Evolutionary conservation across 768 basidiomycete species (phyloP), one percentile per base, ranked within the genome.

Genomic region (Leccinum truebloodii): DNA sequence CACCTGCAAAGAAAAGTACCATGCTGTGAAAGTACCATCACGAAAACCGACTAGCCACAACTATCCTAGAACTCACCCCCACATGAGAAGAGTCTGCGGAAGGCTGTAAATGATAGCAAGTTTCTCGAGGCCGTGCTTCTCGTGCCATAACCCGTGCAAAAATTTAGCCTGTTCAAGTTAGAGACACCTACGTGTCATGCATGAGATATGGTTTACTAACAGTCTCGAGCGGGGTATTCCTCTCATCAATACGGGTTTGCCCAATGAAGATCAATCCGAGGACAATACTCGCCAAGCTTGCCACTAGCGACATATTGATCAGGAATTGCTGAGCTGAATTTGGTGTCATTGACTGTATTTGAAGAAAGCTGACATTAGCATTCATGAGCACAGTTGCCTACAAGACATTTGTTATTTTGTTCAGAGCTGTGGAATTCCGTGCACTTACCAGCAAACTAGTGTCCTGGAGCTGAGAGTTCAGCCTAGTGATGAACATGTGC

Each of bases 311-410:
- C 35, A 77, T 60, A 59, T 82, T 83, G 55, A 74, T 76, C 18
- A 79, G 67, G 28, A 79, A 75, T 52, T 82, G 78, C 1, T 73
- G 73, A 1, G 67, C 55, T 3, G 65, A 68, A 26, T 44, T 10
- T 8, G 48, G 59, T 6, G 65, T 65, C 16, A 37, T 62, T 20
- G 76, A 72, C 26, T 76, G 73, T 35, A 87, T 85, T 4, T 83
- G 80, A 16, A 89, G 72, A 63, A 87, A 85, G 0, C 78, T 81
- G 0, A 88, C 82, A 49, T 86, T 86, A 7, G 82, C 83, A 44
- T 81, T 82, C 24, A 87, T 66, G n/a, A 88, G 73, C 3, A 87
- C 83, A 0, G 83, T 83, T 1, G 79, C 80, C 85, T 87, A 50
- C 2, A 51, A 22, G 2, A 26, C 2, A 7, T 20, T 20, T 1